Evolutionary conservation across 2,329 filamentous ascomycete genomes (phyloP).

Genomic region (Pseudogymnoascus sp.): DNA sequence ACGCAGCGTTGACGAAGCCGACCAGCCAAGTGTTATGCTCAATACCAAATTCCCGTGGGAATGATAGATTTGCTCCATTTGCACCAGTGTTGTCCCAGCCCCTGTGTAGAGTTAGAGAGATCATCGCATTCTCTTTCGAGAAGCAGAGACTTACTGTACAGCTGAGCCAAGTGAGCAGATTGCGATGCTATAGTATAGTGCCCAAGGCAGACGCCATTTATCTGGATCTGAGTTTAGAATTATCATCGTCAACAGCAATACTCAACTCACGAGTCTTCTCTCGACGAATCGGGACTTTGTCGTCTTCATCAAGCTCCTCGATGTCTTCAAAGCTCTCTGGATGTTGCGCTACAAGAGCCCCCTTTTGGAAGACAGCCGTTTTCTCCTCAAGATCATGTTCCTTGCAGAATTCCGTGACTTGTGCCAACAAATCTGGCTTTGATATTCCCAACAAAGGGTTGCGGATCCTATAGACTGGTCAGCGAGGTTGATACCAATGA

Average conservation of each 20-base stretch:
- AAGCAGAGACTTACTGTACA: conserved; percentile 34
- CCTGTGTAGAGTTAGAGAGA: conserved; percentile 10
- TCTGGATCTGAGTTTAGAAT: conserved; percentile 54
- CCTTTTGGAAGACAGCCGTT: conserved; percentile 47
- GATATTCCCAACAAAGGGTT: conserved; percentile 41
- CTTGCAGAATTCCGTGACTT: conserved; percentile 37
- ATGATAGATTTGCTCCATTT: conserved; percentile 42
- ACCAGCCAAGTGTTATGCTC: conserved; percentile 41
- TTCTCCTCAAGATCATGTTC: conserved; percentile 48
- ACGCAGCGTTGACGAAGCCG: conserved; percentile 47
- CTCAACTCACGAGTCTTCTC: conserved; percentile 8
- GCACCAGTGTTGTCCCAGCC: conserved; percentile 37
- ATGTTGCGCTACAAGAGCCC: conserved; percentile 45
- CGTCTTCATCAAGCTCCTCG: not conserved
- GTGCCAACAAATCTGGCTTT: conserved; percentile 39
- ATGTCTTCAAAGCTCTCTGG: not conserved
- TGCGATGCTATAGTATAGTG: conserved; percentile 56
- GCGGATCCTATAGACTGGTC: not conserved
- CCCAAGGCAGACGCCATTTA: conserved; percentile 55
- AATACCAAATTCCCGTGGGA: conserved; percentile 39
- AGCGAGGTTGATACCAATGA: not conserved
- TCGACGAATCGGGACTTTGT: not conserved
- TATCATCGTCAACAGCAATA: not conserved
- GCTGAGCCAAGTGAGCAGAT: conserved; percentile 61
- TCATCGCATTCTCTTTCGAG: not conserved